These are phyloP conservation scores for Murraya koenigii DNA, from an alignment of 345 rosid genomes.

Conservation along the genomic window DNA sequence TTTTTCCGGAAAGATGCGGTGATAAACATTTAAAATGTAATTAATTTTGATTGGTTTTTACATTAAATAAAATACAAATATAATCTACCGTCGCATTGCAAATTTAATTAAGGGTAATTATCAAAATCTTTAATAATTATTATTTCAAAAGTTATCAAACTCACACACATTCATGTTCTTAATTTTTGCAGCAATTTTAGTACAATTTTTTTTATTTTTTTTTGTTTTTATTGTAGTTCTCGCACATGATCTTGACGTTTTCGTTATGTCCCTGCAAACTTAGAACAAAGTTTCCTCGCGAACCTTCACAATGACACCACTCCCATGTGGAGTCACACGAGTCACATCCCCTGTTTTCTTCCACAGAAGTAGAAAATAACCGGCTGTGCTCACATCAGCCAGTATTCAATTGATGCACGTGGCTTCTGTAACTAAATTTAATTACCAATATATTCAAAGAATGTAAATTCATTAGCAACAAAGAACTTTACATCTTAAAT, in stretches of 20 bases:
- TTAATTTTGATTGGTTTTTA: no score
- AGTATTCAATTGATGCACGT: not conserved
- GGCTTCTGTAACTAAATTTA: not conserved
- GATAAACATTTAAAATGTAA: no score
- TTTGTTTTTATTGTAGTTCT: not conserved
- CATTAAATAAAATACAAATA: no score
- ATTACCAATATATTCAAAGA: not conserved
- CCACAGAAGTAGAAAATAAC: not conserved
- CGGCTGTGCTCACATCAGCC: not conserved
- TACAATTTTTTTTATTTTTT: no score
- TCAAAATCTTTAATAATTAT: no score
- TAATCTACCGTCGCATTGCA: no score
- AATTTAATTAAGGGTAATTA: no score
- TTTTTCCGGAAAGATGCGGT: no score
- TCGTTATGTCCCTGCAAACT: not conserved
- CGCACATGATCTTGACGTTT: not conserved
- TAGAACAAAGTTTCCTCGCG: not conserved
- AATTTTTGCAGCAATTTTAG: no score
- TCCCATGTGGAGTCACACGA: not conserved
- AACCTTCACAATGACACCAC: not conserved
- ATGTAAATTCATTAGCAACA: not conserved
- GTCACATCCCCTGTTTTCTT: not conserved
- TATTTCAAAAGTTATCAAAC: no score
- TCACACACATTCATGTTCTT: no score
- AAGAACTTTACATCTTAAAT: slow-evolving; percentile 2